Percentiles rank a stretch among this genome's conserved stretches.
Evolutionary conservation across 108 stramenopile genomes (phyloP).

Genomic region (Parietichytrium sp.): DNA sequence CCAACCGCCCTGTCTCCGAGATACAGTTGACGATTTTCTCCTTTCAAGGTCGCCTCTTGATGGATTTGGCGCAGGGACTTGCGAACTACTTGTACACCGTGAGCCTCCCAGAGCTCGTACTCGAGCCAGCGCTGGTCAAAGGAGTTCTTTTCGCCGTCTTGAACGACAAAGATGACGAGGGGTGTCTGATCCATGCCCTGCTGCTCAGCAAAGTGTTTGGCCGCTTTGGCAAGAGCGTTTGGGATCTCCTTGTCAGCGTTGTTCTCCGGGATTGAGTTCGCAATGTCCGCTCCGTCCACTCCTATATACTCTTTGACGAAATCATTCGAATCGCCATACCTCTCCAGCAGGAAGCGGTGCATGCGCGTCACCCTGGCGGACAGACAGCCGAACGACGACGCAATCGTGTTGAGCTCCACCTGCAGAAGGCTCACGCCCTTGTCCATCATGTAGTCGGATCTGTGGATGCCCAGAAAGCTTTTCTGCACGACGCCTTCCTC

Average conservation of each 20-base stretch:
- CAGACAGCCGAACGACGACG: conserved; percentile 83
- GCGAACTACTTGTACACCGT: conserved; percentile 75
- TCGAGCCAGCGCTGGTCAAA: conserved; percentile 91
- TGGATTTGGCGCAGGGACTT: conserved; percentile 62
- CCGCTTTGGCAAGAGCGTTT: neutral
- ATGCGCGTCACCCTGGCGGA: conserved; percentile 63
- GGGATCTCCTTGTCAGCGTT: neutral
- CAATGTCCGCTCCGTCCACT: too few relatives aligned
- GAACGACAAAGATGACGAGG: conserved; percentile 81
- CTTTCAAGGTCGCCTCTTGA: neutral
- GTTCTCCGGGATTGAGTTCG: conserved; percentile 5
- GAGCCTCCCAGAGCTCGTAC: conserved; percentile 74
- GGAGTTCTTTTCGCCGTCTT: conserved; percentile 88
- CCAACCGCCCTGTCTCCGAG: conserved; percentile 58
- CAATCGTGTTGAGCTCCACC: conserved; percentile 97
- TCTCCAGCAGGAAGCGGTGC: conserved; percentile 60
- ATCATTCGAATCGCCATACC: neutral
- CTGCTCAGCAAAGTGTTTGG: neutral
- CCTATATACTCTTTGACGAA: too few relatives aligned
- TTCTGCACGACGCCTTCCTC: conserved; percentile 51
- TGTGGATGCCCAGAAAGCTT: conserved; percentile 77
- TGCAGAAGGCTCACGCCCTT: conserved; percentile 56
- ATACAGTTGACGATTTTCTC: neutral
- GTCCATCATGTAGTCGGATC: conserved; percentile 97
- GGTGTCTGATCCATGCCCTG: conserved; percentile 40